Evolutionary conservation across 768 basidiomycete species (phyloP), one percentile per base, ranked within the genome.

Genomic region (Leccinum longicurvipes): DNA sequence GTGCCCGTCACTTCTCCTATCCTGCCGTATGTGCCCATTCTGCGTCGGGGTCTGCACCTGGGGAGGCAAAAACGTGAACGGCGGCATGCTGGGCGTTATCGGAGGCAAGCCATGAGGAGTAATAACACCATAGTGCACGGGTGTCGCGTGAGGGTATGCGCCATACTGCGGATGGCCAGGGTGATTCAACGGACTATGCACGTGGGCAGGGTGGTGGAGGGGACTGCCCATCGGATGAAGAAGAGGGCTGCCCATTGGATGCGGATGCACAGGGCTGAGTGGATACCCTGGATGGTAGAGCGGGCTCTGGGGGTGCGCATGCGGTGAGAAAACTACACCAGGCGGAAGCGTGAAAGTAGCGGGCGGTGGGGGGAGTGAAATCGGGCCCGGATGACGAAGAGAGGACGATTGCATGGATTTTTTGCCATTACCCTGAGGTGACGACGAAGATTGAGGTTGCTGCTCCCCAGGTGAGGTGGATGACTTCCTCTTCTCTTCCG

Each of bases 11-110:
- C 34, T 25, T 6, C 45, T 29, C 11, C 24, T 50, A 19, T 53
- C 44, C 21, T 51, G 57, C 12, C 34, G 55, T 2, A 14, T 6
- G 15, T 57, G 27, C 21, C 57, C 65, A 15, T 60, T 64, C 55
- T 68, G 73, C 11, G 44, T 56, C 17, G 61, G 59, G 6, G 48
- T 60, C 39, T 58, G 63, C 15, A 45, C 76, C 64, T 65, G 79
- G 41, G 82, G 82, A 17, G 82, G 79, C 34, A 87, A 77, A 71
- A 97, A 95, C 12, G 85, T 86, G 73, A 97, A 98, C 6, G 92
- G 85, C 1, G 96, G 96, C 95, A 98, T 98, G 57, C 89, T 90
- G 0, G 95, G 94, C n/a, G 95, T 97, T 65, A 97, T 93, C 2
- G 91, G 89, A 14, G 91, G 90, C n/a, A 93, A 74, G 0, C 90